Base-by-base conservation (phyloP, 2,329 filamentous ascomycete species). In the Epichloe gansuensis region DNA sequence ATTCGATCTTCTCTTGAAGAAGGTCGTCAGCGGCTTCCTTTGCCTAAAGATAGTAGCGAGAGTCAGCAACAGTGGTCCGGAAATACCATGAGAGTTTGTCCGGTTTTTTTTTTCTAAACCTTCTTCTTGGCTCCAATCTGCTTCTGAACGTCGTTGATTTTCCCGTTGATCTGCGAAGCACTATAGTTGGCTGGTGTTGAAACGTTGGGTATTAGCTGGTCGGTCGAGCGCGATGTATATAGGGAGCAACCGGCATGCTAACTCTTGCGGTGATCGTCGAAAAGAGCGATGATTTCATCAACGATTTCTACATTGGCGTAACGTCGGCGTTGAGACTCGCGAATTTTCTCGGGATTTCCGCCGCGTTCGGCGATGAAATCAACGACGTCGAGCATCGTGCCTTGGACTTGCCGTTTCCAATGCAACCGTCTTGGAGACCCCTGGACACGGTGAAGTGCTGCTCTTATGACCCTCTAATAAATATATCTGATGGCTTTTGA, bases 101-200 rank as follows among this genome's bases (percentile, higher is more conserved):
- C 31, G 31, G 21, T 11, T 2, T 21, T 35, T 43, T n/a, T 38
- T 55, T 38, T 9, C 7, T 46, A 48, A 59, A 82, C 83, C 83
- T 95, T 95, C 75, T 95, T 95, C 77, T 91, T 94, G 63, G 80
- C 75, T 17, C 87, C 89, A 65, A 97, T 95, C 67, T 90, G 82
- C 72, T 95, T 95, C 68, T 95, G 88, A 34, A 89, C 79, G 21
- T 80, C 83, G 72, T 97, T 97, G 70, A 95, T 91, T 72, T 87
- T 83, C 62, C 82, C 83, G 59, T 85, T 86, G 60, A 93, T 79
- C 68, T 95, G 88, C 21, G 84, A 88, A 7, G 83, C 86, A 52
- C 79, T 81, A 65, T 91, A 93, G 56, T 88, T 80, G 51, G 86
- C 68, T 70, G 44, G 25, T 21, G 21, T 46, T 48, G 31, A 50